These are phyloP conservation scores for Quercus wislizeni DNA, from an alignment of 306 rosid genomes.

Conservation along the genomic window DNA sequence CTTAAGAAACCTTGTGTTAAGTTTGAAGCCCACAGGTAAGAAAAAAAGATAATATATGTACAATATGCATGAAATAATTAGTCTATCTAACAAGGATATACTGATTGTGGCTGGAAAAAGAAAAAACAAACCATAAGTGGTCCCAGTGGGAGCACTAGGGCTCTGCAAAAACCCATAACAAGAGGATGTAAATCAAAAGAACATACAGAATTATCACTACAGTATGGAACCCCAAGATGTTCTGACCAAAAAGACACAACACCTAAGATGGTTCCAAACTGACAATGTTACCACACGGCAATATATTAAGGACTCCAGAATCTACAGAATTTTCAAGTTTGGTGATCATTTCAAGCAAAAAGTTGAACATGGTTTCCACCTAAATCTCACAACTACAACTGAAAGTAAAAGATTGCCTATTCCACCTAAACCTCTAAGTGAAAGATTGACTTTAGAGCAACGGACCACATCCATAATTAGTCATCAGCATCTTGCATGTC, in stretches of 20 bases:
- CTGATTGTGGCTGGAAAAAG: no score
- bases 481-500: slow-evolving; percentile 23
- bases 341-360: not conserved
- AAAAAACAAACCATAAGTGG: no score
- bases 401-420: not conserved
- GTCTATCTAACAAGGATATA: no score
- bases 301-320: not conserved
- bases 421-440: not conserved
- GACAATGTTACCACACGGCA: not conserved
- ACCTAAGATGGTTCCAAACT: not conserved
- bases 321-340: not conserved
- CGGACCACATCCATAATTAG: not conserved
- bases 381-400: not conserved
- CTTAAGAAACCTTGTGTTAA: no score
- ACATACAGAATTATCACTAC: not conserved
- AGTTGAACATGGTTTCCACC: not conserved
- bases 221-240: no score
- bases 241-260: not conserved
- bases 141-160: no score
- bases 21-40: no score
- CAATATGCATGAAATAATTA: no score
- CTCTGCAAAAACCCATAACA: not conserved
- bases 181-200: not conserved
- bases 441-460: not conserved
- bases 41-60: no score